Conservation (phyloP, 306 rosid species). For the Cucumis melo region DNA sequence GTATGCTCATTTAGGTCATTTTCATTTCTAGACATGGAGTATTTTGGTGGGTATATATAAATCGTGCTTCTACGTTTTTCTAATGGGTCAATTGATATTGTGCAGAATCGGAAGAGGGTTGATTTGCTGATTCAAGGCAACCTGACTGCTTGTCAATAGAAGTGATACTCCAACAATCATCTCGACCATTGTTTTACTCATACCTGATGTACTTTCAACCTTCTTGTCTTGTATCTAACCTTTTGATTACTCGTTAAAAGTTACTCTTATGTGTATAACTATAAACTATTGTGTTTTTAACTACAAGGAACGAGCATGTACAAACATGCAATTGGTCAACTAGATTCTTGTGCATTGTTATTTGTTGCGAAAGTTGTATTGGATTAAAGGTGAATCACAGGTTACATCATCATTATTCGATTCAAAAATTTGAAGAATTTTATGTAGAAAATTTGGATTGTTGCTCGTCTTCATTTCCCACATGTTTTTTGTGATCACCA, state of each 20-base stretch:
- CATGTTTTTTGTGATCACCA: neutral
- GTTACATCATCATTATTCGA: no score
- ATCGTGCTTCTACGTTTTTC: neutral
- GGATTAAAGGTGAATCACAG: no score
- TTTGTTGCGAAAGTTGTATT: no score
- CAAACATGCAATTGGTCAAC: no score
- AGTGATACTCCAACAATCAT: neutral
- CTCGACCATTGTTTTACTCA: neutral
- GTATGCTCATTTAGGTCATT: conserved; percentile 20
- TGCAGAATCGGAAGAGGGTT: conserved; percentile 62
- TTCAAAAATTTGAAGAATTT: no score
- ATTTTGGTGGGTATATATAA: neutral
- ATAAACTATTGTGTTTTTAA: neutral
- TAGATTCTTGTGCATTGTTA: no score
- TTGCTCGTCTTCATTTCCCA: neutral
- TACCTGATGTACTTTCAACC: neutral
- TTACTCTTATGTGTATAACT: neutral
- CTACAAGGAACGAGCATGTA: no score
- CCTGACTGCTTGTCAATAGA: neutral
- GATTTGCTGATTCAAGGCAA: conserved; percentile 12
- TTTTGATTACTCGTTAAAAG: neutral
- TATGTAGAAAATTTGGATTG: no score
- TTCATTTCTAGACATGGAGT: neutral
- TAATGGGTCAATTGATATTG: conserved; percentile 9
- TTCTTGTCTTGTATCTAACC: neutral